Evolutionary conservation across 257 asterid species (phyloP), one percentile per base, ranked within the genome.

Genomic region (Nicotiana obtusifolia): DNA sequence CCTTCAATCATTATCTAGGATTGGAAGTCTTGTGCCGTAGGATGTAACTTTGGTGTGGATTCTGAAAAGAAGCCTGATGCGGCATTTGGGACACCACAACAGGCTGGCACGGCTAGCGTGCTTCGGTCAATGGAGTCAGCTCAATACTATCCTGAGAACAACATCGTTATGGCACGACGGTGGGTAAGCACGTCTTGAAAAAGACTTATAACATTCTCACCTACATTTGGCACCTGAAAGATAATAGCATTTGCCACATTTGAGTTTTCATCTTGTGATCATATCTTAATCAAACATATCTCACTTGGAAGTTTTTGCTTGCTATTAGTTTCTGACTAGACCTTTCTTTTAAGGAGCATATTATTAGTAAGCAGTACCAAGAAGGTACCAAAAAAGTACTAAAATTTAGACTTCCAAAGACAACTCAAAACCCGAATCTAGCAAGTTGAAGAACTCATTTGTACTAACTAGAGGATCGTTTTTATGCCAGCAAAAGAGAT

Each of bases 51-150:
- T 80, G 93, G 92, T 65, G 81, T n/a, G 80, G 87, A 82, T 56
- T 5, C 80, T 44, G 86, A 79, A 71, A 90, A 76, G 89, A 89
- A 86, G 76, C 82, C 90, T 13, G 99, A 96, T 91, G 99, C 97
- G 75, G 92, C 88, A 73, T 86, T 96, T 86, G 98, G 98, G 44
- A 37, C 68, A 60, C 88, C 91, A 82, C 94, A 86, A 81, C 67
- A 64, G 64, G 54, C 84, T 26, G 95, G 91, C 76, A 77, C 87
- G 47, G 82, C 91, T 17, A 81, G 92, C 75, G 95, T 96, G 81
- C 93, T 87, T 84, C 90, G 98, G 61, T 94, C 99, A 53, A 96
- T 96, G 99, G 99, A 96, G 87, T 89, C 99, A 2, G 90, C 98
- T 75, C 86, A 86, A 56, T 94, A 96, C 85, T 96, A 94, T 82